Evolutionary conservation across 345 rosid genomes (phyloP).

Genomic region (Arabis hirsuta): DNA sequence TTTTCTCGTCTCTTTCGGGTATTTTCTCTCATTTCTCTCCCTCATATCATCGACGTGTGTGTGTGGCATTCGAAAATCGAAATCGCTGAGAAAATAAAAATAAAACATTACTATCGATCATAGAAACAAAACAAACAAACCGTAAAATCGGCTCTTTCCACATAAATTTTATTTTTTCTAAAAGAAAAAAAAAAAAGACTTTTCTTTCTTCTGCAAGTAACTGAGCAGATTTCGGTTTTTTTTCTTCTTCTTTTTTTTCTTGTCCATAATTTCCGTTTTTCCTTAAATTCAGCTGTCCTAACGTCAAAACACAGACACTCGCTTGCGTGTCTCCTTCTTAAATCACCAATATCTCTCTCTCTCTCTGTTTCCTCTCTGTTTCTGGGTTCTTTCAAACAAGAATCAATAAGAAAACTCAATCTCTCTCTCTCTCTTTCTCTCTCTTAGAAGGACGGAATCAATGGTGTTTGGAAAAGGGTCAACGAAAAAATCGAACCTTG

Average conservation of each 20-base stretch:
- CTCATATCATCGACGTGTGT: neutral
- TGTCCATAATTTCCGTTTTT: slow-evolving; percentile 39
- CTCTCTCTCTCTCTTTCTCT: slow-evolving; percentile 35
- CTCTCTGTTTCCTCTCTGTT: slow-evolving; percentile 55
- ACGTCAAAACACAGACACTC: slow-evolving; percentile 61
- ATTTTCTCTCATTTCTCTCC: slow-evolving; percentile 3
- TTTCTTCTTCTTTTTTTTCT: neutral
- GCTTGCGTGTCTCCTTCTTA: slow-evolving; percentile 45
- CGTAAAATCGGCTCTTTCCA: slow-evolving; percentile 42
- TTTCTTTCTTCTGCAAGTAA: slow-evolving; percentile 45
- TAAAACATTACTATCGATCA: neutral
- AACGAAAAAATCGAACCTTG: slow-evolving; percentile 78
- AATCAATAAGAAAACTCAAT: slow-evolving; percentile 46
- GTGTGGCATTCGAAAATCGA: slow-evolving; percentile 1
- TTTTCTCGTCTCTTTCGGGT: slow-evolving; percentile 26
- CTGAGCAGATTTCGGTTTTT: slow-evolving; percentile 44
- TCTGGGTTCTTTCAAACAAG: slow-evolving; percentile 40
- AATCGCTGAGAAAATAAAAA: neutral
- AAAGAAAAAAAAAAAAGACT: neutral
- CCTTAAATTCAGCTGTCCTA: slow-evolving; percentile 68
- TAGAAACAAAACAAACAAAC: slow-evolving; percentile 33
- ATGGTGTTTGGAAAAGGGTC: slow-evolving; percentile 68
- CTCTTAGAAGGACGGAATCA: slow-evolving; percentile 40
- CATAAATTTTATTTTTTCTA: neutral
- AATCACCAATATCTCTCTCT: slow-evolving; percentile 59